Evolutionary conservation across 2,329 filamentous ascomycete species (phyloP), one percentile per base, ranked within the genome.

Genomic region (Ophiocordyceps camponoti-leonardi): DNA sequence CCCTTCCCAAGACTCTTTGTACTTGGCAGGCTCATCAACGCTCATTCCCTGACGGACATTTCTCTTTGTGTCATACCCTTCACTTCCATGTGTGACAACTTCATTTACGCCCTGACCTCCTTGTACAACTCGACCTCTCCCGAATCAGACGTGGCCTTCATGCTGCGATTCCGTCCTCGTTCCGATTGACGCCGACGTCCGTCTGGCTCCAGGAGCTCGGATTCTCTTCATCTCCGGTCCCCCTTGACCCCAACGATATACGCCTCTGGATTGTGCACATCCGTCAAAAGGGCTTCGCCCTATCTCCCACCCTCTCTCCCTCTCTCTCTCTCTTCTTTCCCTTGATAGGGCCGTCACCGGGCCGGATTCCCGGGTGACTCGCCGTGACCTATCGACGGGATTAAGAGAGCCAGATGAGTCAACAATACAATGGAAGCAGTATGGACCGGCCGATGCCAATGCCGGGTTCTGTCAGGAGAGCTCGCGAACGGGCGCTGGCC

Each of bases 401-500:
- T 7, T 31, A 23, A 22, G 18, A 35, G 28, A 26, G 45, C 44
- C 68, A 68, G 67, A 77, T 76, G 73, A 75, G 66, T 69, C 66
- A 63, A 59, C 55, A 58, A 55, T 67, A 74, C 66, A 61, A 76
- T 75, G 73, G 67, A 62, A 66, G 61, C 59, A 61, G 62, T 51
- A 70, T 70, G 70, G 72, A 74, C 50, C 63, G 61, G 59, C 56
- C 62, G 53, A 54, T 61, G 50, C 56, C 56, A 45, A 51, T 54
- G 59, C 65, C 60, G 53, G 70, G 70, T 54, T 75, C 73, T 49
- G 67, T 75, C 53, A 69, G 59, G 58, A 68, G 67, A 56, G 73
- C 72, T 37, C 69, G 74, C 58, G 73, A 77, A 57, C 66, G 65
- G 51, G 68, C 67, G 47, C 63, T 67, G 54, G 66, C 63, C 48